Conservation (phyloP, 2,329 filamentous ascomycete genomes). For the Fusarium sp. region DNA sequence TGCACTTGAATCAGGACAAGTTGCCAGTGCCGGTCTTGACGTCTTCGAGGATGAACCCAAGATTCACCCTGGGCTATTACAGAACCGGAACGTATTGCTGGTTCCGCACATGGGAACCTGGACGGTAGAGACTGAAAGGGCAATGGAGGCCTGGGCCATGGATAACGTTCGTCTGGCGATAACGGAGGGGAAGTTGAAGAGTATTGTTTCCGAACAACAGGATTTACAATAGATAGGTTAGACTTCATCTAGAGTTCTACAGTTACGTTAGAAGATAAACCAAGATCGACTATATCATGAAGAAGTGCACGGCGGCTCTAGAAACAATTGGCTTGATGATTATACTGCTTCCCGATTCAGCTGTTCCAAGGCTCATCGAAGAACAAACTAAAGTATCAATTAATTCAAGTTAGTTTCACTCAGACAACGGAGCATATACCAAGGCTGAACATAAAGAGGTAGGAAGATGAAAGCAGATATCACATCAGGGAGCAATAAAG, state of each 20-base stretch:
- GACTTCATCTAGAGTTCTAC: neutral
- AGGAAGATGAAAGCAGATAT: neutral
- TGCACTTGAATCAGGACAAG: conserved; percentile 78
- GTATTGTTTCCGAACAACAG: conserved; percentile 80
- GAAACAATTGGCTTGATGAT: too few relatives aligned
- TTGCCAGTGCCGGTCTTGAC: conserved; percentile 81
- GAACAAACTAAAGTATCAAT: too few relatives aligned
- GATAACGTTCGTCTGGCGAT: conserved; percentile 77
- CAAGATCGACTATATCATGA: neutral
- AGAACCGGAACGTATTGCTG: conserved; percentile 80
- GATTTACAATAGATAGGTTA: conserved; percentile 42
- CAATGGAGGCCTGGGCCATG: conserved; percentile 84
- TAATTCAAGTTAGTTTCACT: too few relatives aligned
- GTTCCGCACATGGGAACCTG: conserved; percentile 91
- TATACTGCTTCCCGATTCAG: too few relatives aligned
- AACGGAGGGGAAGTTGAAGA: conserved; percentile 73
- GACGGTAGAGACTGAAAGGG: conserved; percentile 75
- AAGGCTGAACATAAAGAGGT: too few relatives aligned
- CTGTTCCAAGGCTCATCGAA: too few relatives aligned
- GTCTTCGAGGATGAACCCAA: conserved; percentile 87
- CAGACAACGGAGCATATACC: too few relatives aligned
- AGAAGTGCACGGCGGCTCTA: too few relatives aligned
- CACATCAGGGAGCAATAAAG: conserved; percentile 7
- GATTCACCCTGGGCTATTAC: conserved; percentile 79
- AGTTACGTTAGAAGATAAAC: neutral